A percentile compares a stretch with the other conserved stretches of the same genome.
Conservation (phyloP, 768 basidiomycete species). For the Lactarius sanguifluus region DNA sequence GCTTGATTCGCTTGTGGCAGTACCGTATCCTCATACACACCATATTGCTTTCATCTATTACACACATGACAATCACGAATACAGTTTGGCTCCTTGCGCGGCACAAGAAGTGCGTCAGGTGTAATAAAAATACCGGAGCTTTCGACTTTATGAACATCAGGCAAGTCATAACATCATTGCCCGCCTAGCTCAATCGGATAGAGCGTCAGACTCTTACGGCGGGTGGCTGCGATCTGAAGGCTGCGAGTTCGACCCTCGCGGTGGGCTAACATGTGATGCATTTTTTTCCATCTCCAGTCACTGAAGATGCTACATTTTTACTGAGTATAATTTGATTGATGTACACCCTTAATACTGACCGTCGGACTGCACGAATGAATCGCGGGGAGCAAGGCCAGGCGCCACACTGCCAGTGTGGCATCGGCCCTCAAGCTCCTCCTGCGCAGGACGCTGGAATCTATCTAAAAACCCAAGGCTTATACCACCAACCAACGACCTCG, state of each 20-base stretch:
- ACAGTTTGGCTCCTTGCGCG: conserved; percentile 1
- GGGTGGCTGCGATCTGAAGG: conserved; percentile 46
- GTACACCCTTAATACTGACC: too few species aligned
- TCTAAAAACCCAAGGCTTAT: conserved; percentile 33
- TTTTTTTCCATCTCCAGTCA: conserved; percentile 25
- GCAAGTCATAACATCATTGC: conserved; percentile 29
- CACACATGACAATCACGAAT: conserved; percentile 11
- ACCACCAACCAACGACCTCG: conserved; percentile 33
- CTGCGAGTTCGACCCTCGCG: conserved; percentile 66
- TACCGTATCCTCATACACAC: conserved; percentile 7
- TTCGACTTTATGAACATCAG: background rate
- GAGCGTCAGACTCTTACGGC: conserved; percentile 62
- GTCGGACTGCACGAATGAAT: background rate
- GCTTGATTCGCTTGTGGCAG: conserved; percentile 9
- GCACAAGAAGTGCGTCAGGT: background rate
- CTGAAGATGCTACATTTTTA: background rate
- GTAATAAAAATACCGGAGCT: background rate
- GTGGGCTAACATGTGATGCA: conserved; percentile 45
- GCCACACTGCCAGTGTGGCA: conserved; percentile 10
- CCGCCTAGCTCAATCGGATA: conserved; percentile 70
- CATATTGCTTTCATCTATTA: conserved; percentile 17
- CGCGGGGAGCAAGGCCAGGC: background rate
- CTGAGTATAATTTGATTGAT: background rate
- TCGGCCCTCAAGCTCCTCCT: conserved; percentile 32
- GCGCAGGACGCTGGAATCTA: conserved; percentile 31